Base-by-base conservation (phyloP, 495 filamentous ascomycete genomes). In the Trichoderma parareesei region DNA sequence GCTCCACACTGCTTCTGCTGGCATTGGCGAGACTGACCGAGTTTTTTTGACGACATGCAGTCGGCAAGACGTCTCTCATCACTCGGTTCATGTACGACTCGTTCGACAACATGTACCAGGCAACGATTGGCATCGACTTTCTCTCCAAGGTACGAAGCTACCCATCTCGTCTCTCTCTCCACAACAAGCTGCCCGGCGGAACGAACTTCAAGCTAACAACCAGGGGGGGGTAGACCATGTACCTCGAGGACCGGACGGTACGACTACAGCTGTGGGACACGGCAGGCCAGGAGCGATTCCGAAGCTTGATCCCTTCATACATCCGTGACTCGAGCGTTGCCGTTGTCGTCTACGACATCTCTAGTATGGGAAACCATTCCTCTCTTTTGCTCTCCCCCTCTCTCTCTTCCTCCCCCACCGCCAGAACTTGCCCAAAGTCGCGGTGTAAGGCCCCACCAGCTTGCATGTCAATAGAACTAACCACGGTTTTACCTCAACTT, bases 41-140 rank as follows among this genome's bases (percentile, higher is more conserved):
- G 37, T 44, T 43, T n/a, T 27, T 2, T 27, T 27, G 27, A 42
- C n/a, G 57, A 67, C 33, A 35, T 27, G 27, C 76, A 97, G 94
- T 98, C 65, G 94, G 94, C 68, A 98, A 98, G 81, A 98, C 94
- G 44, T 98, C 95, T 55, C 79, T 98, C 72, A 98, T 98, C 74
- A 98, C 94, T 64, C 88, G 94, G 65, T 98, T 98, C 81, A 98
- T 98, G 94, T 98, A 98, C 82, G 94, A 98, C 78, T 97, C 94
- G 42, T 98, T 98, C 84, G 95, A 98, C 82, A 97, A 96, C 80
- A 98, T 93, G 85, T 98, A 98, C 78, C 94, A 98, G 78, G 94
- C 94, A 55, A 98, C 94, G 63, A 98, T 98, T 72, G 94, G 94
- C 74, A 98, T 98, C 78, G 94, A 98, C 80, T 98, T 98, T 74